Evolutionary conservation across 768 basidiomycete genomes (phyloP).

Genomic region (Macrolepiota fuliginosa): DNA sequence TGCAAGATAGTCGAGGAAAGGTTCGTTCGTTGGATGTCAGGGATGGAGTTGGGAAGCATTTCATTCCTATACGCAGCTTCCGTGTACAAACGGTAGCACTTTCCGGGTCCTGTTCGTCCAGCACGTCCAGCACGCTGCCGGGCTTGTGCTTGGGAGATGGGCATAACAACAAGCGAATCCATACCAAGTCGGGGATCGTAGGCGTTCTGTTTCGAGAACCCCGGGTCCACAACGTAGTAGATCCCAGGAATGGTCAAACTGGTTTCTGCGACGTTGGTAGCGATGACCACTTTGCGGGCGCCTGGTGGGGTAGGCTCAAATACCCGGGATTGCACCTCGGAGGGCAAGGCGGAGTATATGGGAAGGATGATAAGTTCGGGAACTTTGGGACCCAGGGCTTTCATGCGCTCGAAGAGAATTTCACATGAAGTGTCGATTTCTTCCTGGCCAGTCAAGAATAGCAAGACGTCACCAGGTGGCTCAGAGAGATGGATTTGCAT

Average conservation of each 20-base stretch:
- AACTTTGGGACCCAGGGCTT: slow-evolving; percentile 96
- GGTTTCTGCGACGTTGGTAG: slow-evolving; percentile 99
- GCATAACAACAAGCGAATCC: slow-evolving; percentile 98
- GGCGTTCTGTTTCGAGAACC: slow-evolving; percentile 98
- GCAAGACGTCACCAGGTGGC: slow-evolving; percentile 92
- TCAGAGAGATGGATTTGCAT: slow-evolving; percentile 99
- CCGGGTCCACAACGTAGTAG: slow-evolving; percentile 98
- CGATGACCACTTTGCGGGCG: slow-evolving; percentile 97
- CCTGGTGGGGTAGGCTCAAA: slow-evolving; percentile 98
- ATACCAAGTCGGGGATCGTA: slow-evolving; percentile 97
- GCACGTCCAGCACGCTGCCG: slow-evolving; percentile 95
- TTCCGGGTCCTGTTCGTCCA: slow-evolving; percentile 96
- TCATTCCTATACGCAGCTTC: slow-evolving; percentile 98
- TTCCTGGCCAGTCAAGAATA: slow-evolving; percentile 98
- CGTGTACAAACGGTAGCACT: slow-evolving; percentile 97
- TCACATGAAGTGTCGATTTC: slow-evolving; percentile 99
- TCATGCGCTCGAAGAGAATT: slow-evolving; percentile 98
- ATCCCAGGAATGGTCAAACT: slow-evolving; percentile 98
- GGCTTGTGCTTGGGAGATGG: slow-evolving; percentile 98
- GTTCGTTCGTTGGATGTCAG: slow-evolving; percentile 96
- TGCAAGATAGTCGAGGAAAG: slow-evolving; percentile 90
- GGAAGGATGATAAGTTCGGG: slow-evolving; percentile 96
- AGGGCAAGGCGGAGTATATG: slow-evolving; percentile 97
- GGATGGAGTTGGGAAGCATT: slow-evolving; percentile 96
- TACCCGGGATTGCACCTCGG: slow-evolving; percentile 96